Percentiles rank a stretch among this genome's conserved stretches.
Evolutionary conservation across 2,329 filamentous ascomycete genomes (phyloP).

Genomic region (Colletotrichum destructivum): DNA sequence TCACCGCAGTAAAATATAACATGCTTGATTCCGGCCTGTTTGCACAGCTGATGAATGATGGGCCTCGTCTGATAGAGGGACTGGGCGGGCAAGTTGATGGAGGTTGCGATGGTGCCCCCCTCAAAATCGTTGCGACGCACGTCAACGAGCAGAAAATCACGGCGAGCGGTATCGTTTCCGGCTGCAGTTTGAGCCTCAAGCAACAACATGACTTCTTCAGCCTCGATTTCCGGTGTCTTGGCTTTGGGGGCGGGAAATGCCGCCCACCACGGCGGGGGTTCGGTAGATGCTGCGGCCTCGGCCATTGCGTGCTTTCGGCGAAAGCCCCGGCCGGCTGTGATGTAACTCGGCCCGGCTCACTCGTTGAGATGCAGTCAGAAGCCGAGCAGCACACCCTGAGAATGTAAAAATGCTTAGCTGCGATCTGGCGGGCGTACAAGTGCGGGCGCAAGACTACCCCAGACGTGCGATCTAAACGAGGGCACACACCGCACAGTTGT

Average conservation of each 20-base stretch:
- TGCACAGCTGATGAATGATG: slow-evolving; percentile 64
- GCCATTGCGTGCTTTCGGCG: slow-evolving; percentile 18
- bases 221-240: slow-evolving; percentile 54
- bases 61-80: slow-evolving; percentile 66
- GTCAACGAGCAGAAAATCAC: slow-evolving; percentile 65
- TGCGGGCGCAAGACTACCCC: slow-evolving; percentile 38
- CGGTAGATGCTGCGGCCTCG: slow-evolving; percentile 17
- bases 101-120: slow-evolving; percentile 72
- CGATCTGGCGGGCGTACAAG: slow-evolving; percentile 31
- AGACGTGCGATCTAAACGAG: slow-evolving; percentile 9
- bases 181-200: slow-evolving; percentile 56
- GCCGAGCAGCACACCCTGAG: background rate
- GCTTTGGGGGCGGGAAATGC: slow-evolving; percentile 61
- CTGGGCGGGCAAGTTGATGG: slow-evolving; percentile 72
- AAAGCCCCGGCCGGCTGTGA: background rate
- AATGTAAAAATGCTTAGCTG: background rate
- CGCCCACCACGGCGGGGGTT: slow-evolving; percentile 55
- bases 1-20: slow-evolving; percentile 72
- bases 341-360: background rate
- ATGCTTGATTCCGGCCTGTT: slow-evolving; percentile 62
- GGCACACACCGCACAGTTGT: background rate
- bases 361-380: background rate
- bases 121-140: slow-evolving; percentile 68
- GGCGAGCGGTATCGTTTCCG: slow-evolving; percentile 44
- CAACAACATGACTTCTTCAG: slow-evolving; percentile 57